Evolutionary conservation across 495 filamentous ascomycete species (phyloP).

Genomic region (Penicillium cinerascens): DNA sequence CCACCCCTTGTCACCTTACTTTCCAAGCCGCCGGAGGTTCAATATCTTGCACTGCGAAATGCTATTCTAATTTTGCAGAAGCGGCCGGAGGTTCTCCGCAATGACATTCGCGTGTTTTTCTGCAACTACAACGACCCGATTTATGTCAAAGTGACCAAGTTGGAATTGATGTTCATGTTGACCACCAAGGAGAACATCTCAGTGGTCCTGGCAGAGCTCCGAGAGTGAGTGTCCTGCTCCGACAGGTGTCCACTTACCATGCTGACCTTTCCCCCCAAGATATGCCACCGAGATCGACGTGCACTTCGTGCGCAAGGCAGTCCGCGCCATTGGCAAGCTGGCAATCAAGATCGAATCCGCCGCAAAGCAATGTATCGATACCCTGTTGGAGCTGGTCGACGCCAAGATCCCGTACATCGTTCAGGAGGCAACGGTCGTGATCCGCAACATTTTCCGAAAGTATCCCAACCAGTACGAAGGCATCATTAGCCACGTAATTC

Average conservation of each 20-base stretch:
- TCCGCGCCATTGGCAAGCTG: conserved; percentile 95
- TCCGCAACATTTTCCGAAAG: conserved; percentile 98
- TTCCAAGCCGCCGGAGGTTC: conserved; percentile 94
- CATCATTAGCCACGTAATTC: conserved; percentile 92
- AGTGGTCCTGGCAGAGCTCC: conserved; percentile 88
- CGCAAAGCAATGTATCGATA: conserved; percentile 84
- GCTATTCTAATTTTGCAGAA: conserved; percentile 91
- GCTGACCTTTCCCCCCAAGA: conserved; percentile 31
- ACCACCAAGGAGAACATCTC: conserved; percentile 95
- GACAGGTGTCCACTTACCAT: neutral
- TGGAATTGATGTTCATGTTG: conserved; percentile 98
- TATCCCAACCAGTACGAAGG: conserved; percentile 98
- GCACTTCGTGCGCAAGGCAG: conserved; percentile 96
- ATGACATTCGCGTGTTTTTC: conserved; percentile 98
- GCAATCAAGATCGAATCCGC: conserved; percentile 99
- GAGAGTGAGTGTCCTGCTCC: conserved; percentile 56
- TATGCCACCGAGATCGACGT: conserved; percentile 98
- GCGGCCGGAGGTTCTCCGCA: conserved; percentile 87
- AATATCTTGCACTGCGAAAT: conserved; percentile 93
- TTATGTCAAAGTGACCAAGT: conserved; percentile 98
- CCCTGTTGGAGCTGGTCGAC: conserved; percentile 86
- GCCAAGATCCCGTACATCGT: conserved; percentile 99
- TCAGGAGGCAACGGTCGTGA: conserved; percentile 98
- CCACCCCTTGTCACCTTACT: conserved; percentile 93
- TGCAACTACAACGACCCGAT: conserved; percentile 99